A percentile compares a stretch with the other conserved stretches of the same genome.
These are phyloP conservation scores for Adenanthera pavonina DNA, from an alignment of 306 rosid genomes.

Conservation along the genomic window DNA sequence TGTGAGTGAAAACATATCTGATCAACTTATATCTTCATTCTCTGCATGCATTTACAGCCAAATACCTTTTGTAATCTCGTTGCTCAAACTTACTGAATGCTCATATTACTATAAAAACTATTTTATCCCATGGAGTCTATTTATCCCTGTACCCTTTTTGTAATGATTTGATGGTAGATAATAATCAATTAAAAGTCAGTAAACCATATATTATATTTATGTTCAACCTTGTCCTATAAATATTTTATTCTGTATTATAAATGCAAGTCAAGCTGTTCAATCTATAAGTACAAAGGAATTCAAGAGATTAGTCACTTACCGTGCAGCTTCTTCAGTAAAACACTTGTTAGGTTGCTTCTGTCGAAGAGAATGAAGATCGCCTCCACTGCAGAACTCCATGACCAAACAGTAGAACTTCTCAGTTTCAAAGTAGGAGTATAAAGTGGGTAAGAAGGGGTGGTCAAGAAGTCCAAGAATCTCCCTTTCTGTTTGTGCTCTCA, in stretches of 20 bases:
- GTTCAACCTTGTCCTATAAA: neutral
- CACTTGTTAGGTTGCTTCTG: slow-evolving; percentile 86
- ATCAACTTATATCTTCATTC: neutral
- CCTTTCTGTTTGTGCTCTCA: slow-evolving; percentile 85
- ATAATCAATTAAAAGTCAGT: neutral
- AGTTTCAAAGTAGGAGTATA: slow-evolving; percentile 78
- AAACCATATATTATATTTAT: neutral
- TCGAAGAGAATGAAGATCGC: slow-evolving; percentile 87
- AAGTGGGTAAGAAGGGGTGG: slow-evolving; percentile 89
- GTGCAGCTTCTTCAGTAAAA: slow-evolving; percentile 89
- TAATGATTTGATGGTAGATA: neutral
- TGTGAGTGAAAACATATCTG: neutral
- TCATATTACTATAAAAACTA: neutral
- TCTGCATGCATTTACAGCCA: neutral
- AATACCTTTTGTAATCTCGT: neutral
- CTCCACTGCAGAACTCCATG: slow-evolving; percentile 93
- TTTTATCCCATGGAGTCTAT: neutral
- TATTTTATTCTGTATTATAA: neutral
- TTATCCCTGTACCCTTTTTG: neutral
- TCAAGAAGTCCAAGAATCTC: slow-evolving; percentile 95
- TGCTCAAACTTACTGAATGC: neutral
- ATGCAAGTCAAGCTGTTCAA: neutral
- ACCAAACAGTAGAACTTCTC: slow-evolving; percentile 84
- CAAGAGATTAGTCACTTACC: slow-evolving; percentile 49
- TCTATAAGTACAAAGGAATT: slow-evolving; percentile 13